Evolutionary conservation across 208 protist genomes (phyloP), one percentile per base, ranked within the genome.

Genomic region (Novymonas esmeraldas): DNA sequence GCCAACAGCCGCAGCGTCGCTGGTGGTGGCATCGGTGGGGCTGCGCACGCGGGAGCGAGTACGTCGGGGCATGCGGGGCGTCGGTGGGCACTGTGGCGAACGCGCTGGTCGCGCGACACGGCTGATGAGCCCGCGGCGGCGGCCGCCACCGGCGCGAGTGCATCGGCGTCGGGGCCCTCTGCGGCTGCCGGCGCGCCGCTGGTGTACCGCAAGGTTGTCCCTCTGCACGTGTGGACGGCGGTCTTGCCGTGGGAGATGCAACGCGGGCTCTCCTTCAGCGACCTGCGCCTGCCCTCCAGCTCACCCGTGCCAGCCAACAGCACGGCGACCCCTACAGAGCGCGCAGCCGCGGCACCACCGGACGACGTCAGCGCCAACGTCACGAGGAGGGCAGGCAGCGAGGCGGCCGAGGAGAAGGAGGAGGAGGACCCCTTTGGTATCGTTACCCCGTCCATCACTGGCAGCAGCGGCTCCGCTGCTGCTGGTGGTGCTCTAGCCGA

Each of bases 181-280:
- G 24, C 33, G 11, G 33, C 24, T 13, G 22, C 7, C 36, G 46
- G 13, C 38, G 36, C 57, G 16, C 70, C 62, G 0, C 48, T 46
- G 31, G 70, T 76, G 20, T 76, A 70, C 44, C 61, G 39, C 41
- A 79, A 74, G 34, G 57, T 64, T 6, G 70, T 95, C 38, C 87
- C 87, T 16, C 65, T 95, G 65, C 68, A 64, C 14, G 68, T 95
- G 51, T 95, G 87, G 85, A 87, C 90, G 10, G 77, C 90, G 18
- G 71, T 95, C 62, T 78, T 95, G 60, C 90, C 90, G 11, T 95
- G 90, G 87, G 87, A 95, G 68, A 82, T 92, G 75, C 87, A 93
- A 64, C 82, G 87, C 5, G 90, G 90, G 11, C 83, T 95, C 18
- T 95, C 90, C 14, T 72, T 76, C 59, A 89, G 78, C 64, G 48